Percentiles rank a stretch among this genome's conserved stretches.
These are phyloP conservation scores for Leucosporidium scottii DNA, from an alignment of 768 basidiomycete species.

Conservation along the genomic window DNA sequence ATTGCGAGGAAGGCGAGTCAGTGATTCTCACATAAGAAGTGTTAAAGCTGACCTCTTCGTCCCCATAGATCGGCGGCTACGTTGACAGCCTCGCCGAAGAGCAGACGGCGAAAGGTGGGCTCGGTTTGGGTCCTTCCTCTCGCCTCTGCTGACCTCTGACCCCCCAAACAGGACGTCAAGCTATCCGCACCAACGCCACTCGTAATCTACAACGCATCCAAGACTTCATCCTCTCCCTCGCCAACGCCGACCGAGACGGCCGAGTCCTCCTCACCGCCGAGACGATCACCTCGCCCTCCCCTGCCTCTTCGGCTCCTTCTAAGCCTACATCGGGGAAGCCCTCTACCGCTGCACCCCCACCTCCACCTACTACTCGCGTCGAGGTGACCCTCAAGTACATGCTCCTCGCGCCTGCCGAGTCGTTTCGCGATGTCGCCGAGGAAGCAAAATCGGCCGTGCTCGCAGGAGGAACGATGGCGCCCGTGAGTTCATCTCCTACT, in stretches of 20 bases:
- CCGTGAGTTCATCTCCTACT: too few relatives aligned
- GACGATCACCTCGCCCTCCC: background rate
- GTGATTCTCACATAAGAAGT: conserved; percentile 1
- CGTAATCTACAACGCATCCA: conserved; percentile 29
- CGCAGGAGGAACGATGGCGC: conserved; percentile 97
- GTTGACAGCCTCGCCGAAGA: conserved; percentile 46
- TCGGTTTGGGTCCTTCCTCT: too few relatives aligned
- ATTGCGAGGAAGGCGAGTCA: conserved; percentile 48
- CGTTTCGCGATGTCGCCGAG: conserved; percentile 76
- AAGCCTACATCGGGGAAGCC: background rate
- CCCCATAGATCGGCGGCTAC: conserved; percentile 76
- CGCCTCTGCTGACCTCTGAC: background rate
- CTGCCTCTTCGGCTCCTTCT: background rate
- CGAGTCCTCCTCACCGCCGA: conserved; percentile 30
- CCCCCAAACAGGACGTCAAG: conserved; percentile 16
- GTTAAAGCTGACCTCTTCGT: background rate
- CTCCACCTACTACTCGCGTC: background rate
- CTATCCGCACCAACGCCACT: conserved; percentile 21
- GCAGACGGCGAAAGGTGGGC: conserved; percentile 16
- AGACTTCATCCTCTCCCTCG: conserved; percentile 34
- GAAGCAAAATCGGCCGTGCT: conserved; percentile 75
- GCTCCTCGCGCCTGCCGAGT: conserved; percentile 79
- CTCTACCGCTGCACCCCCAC: background rate
- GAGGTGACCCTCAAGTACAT: conserved; percentile 69
- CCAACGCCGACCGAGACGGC: conserved; percentile 54